Base-by-base conservation (phyloP, 2,329 filamentous ascomycete species). In the Piedraia hortae region DNA sequence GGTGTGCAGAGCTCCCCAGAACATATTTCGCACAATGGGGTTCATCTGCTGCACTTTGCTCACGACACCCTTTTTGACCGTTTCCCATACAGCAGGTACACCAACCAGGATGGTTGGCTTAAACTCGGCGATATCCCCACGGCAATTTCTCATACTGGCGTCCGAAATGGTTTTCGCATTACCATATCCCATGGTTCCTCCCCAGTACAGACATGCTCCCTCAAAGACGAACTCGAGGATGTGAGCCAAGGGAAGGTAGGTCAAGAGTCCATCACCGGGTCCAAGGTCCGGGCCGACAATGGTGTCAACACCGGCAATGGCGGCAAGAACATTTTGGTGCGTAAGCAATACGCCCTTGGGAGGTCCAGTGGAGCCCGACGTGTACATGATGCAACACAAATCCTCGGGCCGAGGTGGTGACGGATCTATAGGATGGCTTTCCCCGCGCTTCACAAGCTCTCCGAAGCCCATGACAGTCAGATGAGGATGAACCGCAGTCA, bases 201-300 rank as follows among this genome's bases (percentile, higher is more conserved):
- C 85, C 55, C 82, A 74, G 49, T 68, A 85, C 28, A 97, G 48
- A 26, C 72, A 75, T 5, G 82, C 55, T 44, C 89, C 91, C 50
- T 97, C 85, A 33, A 97, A 75, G 27, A 82, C 72, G 46, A 90
- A 85, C 47, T 97, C 85, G 37, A 97, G 66, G 37, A 93, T 93
- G 43, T 97, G 85, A 2, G 85, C 80, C 23, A 89, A 66, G 2
- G 85, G 85, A 8, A 97, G 62, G 46, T 93, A 97, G 11, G 80
- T 77, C 20, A 97, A 59, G 19, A 93, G 56, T 20, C 61, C 60
- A 35, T 97, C 85, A 20, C 59, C 63, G 26, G 70, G 65, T 28
- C 67, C 69, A 21, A 93, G 62, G 37, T 70, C 70, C 26, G 69
- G 64, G 11, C 72, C 73, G 21, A 93, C 66, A 29, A 75, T 66